These are phyloP conservation scores for Microthlaspi erraticum DNA, from an alignment of 345 rosid species.

Conservation along the genomic window DNA sequence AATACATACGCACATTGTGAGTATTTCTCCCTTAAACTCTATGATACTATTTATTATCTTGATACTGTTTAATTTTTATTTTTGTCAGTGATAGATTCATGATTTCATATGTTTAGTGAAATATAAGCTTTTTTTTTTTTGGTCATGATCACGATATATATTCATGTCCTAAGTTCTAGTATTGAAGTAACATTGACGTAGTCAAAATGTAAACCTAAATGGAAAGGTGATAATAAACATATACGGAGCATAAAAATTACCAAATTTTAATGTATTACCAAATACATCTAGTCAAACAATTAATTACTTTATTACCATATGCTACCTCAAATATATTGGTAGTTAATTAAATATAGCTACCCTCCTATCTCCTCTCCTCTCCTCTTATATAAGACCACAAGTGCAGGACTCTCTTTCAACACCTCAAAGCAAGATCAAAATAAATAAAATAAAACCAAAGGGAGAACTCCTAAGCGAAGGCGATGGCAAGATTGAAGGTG, in stretches of 20 bases:
- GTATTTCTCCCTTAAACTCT: too few species aligned
- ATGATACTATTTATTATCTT: too few species aligned
- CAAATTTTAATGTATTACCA: not conserved
- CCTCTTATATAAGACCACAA: constrained; percentile 9
- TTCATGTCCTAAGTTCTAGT: too few species aligned
- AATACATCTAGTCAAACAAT: not conserved
- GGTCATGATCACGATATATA: too few species aligned
- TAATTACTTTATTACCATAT: not conserved
- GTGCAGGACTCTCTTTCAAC: not conserved
- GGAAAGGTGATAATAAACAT: not conserved
- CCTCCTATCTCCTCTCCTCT: constrained; percentile 8
- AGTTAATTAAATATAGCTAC: not conserved
- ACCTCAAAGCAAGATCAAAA: not conserved
- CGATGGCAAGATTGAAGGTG: not conserved
- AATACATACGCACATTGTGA: too few species aligned
- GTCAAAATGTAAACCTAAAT: not conserved
- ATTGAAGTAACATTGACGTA: not conserved
- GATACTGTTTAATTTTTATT: too few species aligned
- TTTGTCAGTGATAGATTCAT: too few species aligned
- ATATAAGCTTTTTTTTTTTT: too few species aligned
- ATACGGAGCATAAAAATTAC: not conserved
- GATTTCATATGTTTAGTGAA: too few species aligned
- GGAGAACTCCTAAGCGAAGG: not conserved
- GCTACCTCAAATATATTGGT: not conserved
- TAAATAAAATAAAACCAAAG: not conserved